A percentile compares a stretch with the other conserved stretches of the same genome.
Conservation (phyloP, 2,329 filamentous ascomycete species). For the Neonectria ditissima region DNA sequence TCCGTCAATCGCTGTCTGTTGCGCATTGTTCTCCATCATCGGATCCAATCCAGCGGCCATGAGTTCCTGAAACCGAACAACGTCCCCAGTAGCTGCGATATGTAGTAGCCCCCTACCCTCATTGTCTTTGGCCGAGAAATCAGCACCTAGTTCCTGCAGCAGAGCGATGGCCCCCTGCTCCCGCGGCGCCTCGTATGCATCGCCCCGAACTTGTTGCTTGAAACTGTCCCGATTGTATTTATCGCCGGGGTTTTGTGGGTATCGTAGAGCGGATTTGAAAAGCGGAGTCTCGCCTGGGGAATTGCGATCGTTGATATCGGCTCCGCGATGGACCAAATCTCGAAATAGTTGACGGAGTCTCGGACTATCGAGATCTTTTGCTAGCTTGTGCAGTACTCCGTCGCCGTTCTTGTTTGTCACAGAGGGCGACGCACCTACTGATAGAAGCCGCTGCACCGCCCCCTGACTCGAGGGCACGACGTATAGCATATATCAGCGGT, state of each 20-base stretch:
- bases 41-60: slow-evolving; percentile 42
- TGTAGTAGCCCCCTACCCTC: slow-evolving; percentile 42
- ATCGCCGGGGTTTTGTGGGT: not conserved
- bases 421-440: not conserved
- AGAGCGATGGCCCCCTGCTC: slow-evolving; percentile 19
- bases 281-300: slow-evolving; percentile 30
- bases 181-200: slow-evolving; percentile 6
- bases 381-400: not conserved
- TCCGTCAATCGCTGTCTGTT: slow-evolving; percentile 44
- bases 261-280: slow-evolving; percentile 15
- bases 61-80: slow-evolving; percentile 34
- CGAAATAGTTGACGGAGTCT: slow-evolving; percentile 16
- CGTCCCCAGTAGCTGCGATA: slow-evolving; percentile 29
- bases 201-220: slow-evolving; percentile 3
- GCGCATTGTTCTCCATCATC: slow-evolving; percentile 35
- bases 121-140: slow-evolving; percentile 38
- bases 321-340: slow-evolving; percentile 15
- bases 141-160: slow-evolving; percentile 34
- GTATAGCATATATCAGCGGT: not conserved
- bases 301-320: slow-evolving; percentile 28
- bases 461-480: not conserved
- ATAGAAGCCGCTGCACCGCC: not conserved
- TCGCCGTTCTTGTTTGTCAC: not conserved
- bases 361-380: not conserved
- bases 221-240: not conserved